phyloP scores from a whole-genome alignment of 306 rosid genomes.

The Cucurbita ficifolia region DNA sequence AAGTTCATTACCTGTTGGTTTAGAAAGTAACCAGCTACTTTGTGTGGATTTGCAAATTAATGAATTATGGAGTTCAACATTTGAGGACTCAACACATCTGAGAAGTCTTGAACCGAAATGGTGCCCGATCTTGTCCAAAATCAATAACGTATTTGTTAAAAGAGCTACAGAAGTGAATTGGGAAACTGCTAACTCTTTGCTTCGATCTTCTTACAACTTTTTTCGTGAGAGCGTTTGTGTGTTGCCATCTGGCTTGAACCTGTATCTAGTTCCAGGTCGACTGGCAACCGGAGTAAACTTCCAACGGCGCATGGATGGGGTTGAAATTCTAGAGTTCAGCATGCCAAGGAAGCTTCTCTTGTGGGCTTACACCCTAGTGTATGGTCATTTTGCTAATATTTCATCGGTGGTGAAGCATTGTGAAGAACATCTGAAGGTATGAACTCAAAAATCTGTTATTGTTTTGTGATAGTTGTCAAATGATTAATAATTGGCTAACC shows the following conservation, averaged over 20 bases:
- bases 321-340: constrained; percentile 80
- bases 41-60: constrained; percentile 60
- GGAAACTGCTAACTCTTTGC: constrained; percentile 71
- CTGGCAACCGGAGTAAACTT: constrained; percentile 36
- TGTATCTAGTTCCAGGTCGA: constrained; percentile 49
- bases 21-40: constrained; percentile 52
- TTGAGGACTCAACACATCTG: constrained; percentile 44
- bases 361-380: constrained; percentile 69
- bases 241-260: constrained; percentile 63
- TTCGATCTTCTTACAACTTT: constrained; percentile 68
- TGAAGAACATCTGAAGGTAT: constrained; percentile 88
- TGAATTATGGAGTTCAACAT: constrained; percentile 74
- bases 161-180: constrained; percentile 55
- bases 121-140: constrained; percentile 38
- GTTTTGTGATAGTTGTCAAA: background rate
- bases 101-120: constrained; percentile 56
- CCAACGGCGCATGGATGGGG: constrained; percentile 40
- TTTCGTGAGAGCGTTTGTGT: constrained; percentile 84
- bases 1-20: constrained; percentile 32
- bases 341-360: constrained; percentile 93
- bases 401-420: constrained; percentile 80
- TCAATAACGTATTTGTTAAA: constrained; percentile 30
- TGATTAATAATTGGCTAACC: constrained; percentile 6
- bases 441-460: background rate
- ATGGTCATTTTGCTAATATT: constrained; percentile 69